Evolutionary conservation across 495 filamentous ascomycete species (phyloP).

Genomic region (Amorphotheca resinae): DNA sequence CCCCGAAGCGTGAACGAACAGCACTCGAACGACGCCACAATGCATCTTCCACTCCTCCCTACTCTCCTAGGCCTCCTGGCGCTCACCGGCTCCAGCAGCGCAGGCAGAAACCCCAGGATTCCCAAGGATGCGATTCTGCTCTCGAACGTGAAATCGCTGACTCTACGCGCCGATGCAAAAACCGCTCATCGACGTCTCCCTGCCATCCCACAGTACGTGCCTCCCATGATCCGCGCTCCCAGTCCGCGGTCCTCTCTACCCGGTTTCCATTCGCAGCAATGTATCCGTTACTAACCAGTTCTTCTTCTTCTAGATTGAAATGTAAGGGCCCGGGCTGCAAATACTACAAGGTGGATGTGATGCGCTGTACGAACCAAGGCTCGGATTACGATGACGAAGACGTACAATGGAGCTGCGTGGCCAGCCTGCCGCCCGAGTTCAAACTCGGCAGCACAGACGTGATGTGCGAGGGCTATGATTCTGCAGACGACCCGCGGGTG

Average conservation of each 20-base stretch:
- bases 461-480: slow-evolving; percentile 77
- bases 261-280: no score
- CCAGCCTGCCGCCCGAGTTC: slow-evolving; percentile 66
- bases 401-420: slow-evolving; percentile 82
- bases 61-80: slow-evolving; percentile 19
- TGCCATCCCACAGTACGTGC: slow-evolving; percentile 48
- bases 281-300: no score
- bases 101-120: slow-evolving; percentile 20
- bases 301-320: slow-evolving; percentile 35
- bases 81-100: slow-evolving; percentile 16
- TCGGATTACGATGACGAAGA: slow-evolving; percentile 54
- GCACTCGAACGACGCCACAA: slow-evolving; percentile 8
- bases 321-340: slow-evolving; percentile 56
- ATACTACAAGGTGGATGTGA: slow-evolving; percentile 56
- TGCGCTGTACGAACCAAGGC: slow-evolving; percentile 84
- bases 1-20: no score
- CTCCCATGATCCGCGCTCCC: no score
- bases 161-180: slow-evolving; percentile 46
- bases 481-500: slow-evolving; percentile 64
- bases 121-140: slow-evolving; percentile 56
- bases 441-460: slow-evolving; percentile 88
- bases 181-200: slow-evolving; percentile 68
- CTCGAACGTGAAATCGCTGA: slow-evolving; percentile 58
- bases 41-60: slow-evolving; percentile 27
- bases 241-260: no score